These are phyloP conservation scores for Starmera caribaea DNA, from an alignment of 805 yeast genomes.

Conservation along the genomic window DNA sequence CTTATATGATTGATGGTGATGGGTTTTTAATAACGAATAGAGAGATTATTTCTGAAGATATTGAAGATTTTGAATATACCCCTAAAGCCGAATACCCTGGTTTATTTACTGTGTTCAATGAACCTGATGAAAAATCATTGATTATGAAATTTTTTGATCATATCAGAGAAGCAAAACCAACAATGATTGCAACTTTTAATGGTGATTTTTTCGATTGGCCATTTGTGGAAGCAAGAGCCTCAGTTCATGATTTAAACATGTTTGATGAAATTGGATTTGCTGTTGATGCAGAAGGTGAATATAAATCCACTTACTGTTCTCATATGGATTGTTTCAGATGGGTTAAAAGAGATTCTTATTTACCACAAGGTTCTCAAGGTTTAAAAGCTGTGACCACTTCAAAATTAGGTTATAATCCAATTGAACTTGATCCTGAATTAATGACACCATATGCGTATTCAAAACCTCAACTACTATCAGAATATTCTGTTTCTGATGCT, in stretches of 20 bases:
- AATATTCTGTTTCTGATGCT: slow-evolving; percentile 98
- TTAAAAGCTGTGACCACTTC: slow-evolving; percentile 95
- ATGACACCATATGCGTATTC: slow-evolving; percentile 98
- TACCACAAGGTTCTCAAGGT: slow-evolving; percentile 99
- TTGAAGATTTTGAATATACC: slow-evolving; percentile 94
- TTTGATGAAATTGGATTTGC: slow-evolving; percentile 91
- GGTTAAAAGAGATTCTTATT: slow-evolving; percentile 96
- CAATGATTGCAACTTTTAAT: slow-evolving; percentile 95
- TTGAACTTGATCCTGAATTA: slow-evolving; percentile 92
- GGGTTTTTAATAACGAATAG: slow-evolving; percentile 91
- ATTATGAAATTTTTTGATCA: slow-evolving; percentile 80
- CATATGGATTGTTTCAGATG: slow-evolving; percentile 98
- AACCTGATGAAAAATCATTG: slow-evolving; percentile 69
- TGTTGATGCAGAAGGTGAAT: slow-evolving; percentile 81
- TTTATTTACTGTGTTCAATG: slow-evolving; percentile 80
- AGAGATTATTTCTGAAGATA: slow-evolving; percentile 89
- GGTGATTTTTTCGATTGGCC: slow-evolving; percentile 99
- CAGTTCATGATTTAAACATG: slow-evolving; percentile 79
- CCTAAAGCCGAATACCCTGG: slow-evolving; percentile 97
- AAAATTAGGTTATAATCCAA: slow-evolving; percentile 91
- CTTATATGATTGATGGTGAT: slow-evolving; percentile 98
- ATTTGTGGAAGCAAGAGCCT: slow-evolving; percentile 82
- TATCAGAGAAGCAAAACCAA: slow-evolving; percentile 78
- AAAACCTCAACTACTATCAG: slow-evolving; percentile 85
- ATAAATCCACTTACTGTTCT: slow-evolving; percentile 82